These are phyloP conservation scores for Citrus glauca DNA, from an alignment of 345 rosid species.

Conservation along the genomic window DNA sequence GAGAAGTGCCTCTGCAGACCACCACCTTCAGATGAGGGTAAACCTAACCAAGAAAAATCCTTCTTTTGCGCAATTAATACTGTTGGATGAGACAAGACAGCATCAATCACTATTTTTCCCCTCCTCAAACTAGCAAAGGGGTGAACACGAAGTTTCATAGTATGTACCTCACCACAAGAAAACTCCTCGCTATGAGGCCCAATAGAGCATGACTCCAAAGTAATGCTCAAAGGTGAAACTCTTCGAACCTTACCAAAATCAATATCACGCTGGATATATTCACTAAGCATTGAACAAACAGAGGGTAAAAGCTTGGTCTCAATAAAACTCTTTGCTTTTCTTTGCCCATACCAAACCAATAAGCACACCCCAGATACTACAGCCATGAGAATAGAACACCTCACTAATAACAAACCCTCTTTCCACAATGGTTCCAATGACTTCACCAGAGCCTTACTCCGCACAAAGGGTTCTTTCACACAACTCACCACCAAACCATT, in stretches of 20 bases:
- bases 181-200: conserved; percentile 85
- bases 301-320: conserved; percentile 86
- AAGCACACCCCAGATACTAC: conserved; percentile 86
- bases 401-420: conserved; percentile 74
- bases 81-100: conserved; percentile 67
- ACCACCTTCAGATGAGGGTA: conserved; percentile 60
- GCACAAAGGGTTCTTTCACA: conserved; percentile 52
- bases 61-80: conserved; percentile 76
- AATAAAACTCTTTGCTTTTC: conserved; percentile 58
- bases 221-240: conserved; percentile 78
- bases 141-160: conserved; percentile 66
- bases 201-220: conserved; percentile 70
- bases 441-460: conserved; percentile 59
- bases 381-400: conserved; percentile 67
- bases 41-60: conserved; percentile 90
- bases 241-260: conserved; percentile 78
- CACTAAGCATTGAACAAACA: conserved; percentile 73
- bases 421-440: conserved; percentile 63
- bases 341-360: conserved; percentile 85
- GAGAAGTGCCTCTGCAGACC: conserved; percentile 56
- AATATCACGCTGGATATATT: conserved; percentile 74
- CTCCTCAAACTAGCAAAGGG: conserved; percentile 91
- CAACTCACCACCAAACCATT: conserved; percentile 52
- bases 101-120: conserved; percentile 88
- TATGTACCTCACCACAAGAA: conserved; percentile 86